Evolutionary conservation across 345 rosid genomes (phyloP).

Genomic region (Arabis hirsuta): DNA sequence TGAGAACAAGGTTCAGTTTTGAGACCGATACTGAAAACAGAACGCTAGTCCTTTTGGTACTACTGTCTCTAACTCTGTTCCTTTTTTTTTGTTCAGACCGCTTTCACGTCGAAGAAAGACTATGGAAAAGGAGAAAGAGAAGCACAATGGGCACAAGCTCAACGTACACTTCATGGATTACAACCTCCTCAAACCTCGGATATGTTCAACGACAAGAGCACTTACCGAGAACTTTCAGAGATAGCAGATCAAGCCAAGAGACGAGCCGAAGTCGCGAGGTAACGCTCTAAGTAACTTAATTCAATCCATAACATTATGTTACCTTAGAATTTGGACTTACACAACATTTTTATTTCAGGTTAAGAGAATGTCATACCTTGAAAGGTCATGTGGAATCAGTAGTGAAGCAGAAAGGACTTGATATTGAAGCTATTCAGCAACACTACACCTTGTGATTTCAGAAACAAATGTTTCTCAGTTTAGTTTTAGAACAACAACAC

Average conservation of each 20-base stretch:
- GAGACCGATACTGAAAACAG: too few relatives aligned
- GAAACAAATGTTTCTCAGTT: constrained; percentile 36
- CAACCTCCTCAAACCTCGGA: constrained; percentile 59
- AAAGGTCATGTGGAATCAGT: constrained; percentile 96
- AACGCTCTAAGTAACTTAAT: constrained; percentile 28
- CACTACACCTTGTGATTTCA: constrained; percentile 76
- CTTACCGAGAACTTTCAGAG: constrained; percentile 72
- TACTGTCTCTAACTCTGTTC: constrained; percentile 22
- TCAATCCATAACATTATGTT: neutral
- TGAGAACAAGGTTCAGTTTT: constrained; percentile 75
- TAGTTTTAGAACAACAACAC: constrained; percentile 31
- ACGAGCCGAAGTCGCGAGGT: constrained; percentile 94
- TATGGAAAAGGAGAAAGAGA: constrained; percentile 83
- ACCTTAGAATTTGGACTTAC: constrained; percentile 15
- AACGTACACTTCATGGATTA: constrained; percentile 83
- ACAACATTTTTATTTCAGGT: constrained; percentile 46
- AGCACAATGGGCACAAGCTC: constrained; percentile 92
- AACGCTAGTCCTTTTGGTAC: neutral
- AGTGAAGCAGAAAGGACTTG: constrained; percentile 91
- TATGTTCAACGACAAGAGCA: constrained; percentile 58
- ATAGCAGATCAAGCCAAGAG: constrained; percentile 91
- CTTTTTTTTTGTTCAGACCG: constrained; percentile 57
- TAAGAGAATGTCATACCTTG: constrained; percentile 86
- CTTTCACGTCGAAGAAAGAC: constrained; percentile 90
- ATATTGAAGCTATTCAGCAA: constrained; percentile 85